Percentiles rank a stretch among this genome's conserved stretches.
Evolutionary conservation across 371 early-diverging fungal species (phyloP).

Genomic region (Neoconidiobolus thromboides): DNA sequence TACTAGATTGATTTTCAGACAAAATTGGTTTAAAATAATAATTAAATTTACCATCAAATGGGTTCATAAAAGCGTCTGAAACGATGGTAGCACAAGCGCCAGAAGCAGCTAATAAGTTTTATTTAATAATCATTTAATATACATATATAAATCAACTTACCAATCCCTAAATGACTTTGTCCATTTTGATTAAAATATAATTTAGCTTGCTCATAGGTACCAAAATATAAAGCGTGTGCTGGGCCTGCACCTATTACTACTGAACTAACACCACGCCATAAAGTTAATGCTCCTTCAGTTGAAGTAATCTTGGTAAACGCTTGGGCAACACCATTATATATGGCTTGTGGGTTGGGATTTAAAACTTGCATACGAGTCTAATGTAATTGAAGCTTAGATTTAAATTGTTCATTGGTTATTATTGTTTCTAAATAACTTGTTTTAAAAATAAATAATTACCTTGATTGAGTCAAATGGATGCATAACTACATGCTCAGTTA

Average conservation of each 20-base stretch:
- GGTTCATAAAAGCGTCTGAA: constrained; percentile 82
- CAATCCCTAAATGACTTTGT: constrained; percentile 39
- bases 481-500: constrained; percentile 88
- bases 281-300: constrained; percentile 45
- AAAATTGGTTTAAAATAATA: neutral
- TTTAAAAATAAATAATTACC: constrained; percentile 21
- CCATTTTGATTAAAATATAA: constrained; percentile 32
- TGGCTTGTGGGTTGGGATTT: constrained; percentile 24
- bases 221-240: constrained; percentile 90
- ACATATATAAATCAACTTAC: constrained; percentile 13
- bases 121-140: neutral
- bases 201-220: constrained; percentile 81
- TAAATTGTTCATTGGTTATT: neutral
- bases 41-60: constrained; percentile 63
- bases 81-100: constrained; percentile 81
- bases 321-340: constrained; percentile 37
- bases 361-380: constrained; percentile 83
- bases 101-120: constrained; percentile 31
- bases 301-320: constrained; percentile 39
- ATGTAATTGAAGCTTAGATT: constrained; percentile 1
- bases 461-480: constrained; percentile 90
- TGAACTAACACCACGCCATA: constrained; percentile 86
- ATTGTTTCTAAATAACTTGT: neutral
- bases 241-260: constrained; percentile 89
- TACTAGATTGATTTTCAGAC: constrained; percentile 21